Evolutionary conservation across 441 rosid genomes (phyloP).

Genomic region (California macrophylla): DNA sequence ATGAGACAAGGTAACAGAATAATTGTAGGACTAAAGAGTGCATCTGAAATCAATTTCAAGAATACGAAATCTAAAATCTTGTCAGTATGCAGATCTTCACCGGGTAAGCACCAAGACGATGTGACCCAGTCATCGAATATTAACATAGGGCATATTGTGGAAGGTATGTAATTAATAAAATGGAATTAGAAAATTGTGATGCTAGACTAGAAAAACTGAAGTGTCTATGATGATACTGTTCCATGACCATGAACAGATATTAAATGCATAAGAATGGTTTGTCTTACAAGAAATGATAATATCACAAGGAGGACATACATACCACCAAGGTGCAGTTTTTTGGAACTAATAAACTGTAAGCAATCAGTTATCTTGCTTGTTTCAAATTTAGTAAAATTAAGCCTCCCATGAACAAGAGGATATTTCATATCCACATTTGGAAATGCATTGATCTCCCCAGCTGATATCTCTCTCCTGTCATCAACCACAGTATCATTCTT

Average conservation of each 20-base stretch:
- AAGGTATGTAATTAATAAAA: background rate
- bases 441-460: slow-evolving; percentile 5
- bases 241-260: background rate
- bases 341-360: slow-evolving; percentile 53
- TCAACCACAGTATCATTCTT: slow-evolving; percentile 15
- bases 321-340: slow-evolving; percentile 50
- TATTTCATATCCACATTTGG: slow-evolving; percentile 19
- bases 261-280: background rate
- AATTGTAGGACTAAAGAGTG: background rate
- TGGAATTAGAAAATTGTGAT: background rate
- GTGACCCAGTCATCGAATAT: background rate
- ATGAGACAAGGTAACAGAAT: slow-evolving; percentile 14
- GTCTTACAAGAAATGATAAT: background rate
- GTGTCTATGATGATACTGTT: too few relatives aligned
- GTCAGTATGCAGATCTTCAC: background rate
- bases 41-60: background rate
- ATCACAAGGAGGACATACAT: slow-evolving; percentile 9
- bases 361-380: slow-evolving; percentile 73
- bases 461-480: slow-evolving; percentile 19
- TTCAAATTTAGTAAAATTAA: slow-evolving; percentile 72
- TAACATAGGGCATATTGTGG: background rate
- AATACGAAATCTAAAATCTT: background rate
- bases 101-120: background rate
- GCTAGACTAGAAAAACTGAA: background rate
- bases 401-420: slow-evolving; percentile 72